Evolutionary conservation across 2,329 filamentous ascomycete genomes (phyloP), one percentile per base, ranked within the genome.

Genomic region (Aureobasidium namibiae): DNA sequence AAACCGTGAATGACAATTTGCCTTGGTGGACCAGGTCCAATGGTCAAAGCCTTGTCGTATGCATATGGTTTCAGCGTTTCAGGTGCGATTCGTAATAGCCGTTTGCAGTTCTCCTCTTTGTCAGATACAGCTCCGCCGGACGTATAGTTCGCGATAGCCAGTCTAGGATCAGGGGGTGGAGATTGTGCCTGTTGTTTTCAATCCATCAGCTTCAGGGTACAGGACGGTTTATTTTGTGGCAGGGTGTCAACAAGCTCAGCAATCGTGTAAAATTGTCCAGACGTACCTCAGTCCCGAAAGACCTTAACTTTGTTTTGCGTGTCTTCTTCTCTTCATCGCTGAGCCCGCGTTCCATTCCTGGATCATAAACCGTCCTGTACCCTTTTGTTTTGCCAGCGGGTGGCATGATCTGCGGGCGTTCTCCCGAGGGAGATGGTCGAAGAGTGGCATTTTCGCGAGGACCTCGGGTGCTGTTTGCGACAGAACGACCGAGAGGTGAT

Each of bases 1-100:
- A 96, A 96, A n/a, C 91, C 90, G n/a, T 86, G 92, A 21, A 96
- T 90, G 4, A 97, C 87, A 50, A 99, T 85, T 70, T 96, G 90
- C 2, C 88, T 90, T 1, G 94, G 90, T 14, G 92, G 92, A 0
- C 90, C 90, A 24, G 91, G 90, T 0, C 92, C 92, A 66, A 95
- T 84, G 2, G 92, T 95, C 4, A 90, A 90, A 66, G 84, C 85
- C 5, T 85, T 76, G 70, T 97, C 92, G 73, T 90, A 94, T 26
- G 83, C 75, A 73, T 95, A 96, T 23, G 88, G 87, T 70, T 85
- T 89, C 54, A 96, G 76, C 62, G 87, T 86, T 74, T 96, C 95
- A 0, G 88, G 88, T 29, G 87, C 82, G 66, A 81, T 83, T 69
- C 82, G 87, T 69, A 86, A n/a, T n/a, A n/a, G n/a, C n/a, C n/a